phyloP scores from a whole-genome alignment of 1,139 yeast species.

The Taiozyma sp. region DNA sequence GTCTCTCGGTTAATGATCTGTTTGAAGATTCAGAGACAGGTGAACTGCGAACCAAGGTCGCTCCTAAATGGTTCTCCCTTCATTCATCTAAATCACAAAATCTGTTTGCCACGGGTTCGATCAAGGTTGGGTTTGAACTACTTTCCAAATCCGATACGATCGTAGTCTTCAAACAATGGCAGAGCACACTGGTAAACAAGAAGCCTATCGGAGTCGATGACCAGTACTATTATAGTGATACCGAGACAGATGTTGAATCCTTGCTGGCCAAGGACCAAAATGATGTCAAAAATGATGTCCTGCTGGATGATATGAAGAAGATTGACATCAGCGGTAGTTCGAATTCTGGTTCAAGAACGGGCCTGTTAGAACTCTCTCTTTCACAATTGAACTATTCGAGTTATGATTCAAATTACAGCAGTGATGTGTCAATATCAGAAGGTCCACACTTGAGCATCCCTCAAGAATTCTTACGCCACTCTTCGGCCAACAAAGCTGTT shows the following conservation, averaged over 20 bases:
- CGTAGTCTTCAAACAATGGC: conserved; percentile 18
- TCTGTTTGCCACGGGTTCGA: conserved; percentile 52
- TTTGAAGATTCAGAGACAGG: conserved; percentile 12
- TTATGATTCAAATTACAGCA: conserved; percentile 8
- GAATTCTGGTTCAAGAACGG: background rate
- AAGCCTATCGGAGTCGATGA: conserved; percentile 19
- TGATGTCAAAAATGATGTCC: conserved; percentile 2
- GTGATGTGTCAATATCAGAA: conserved; percentile 9
- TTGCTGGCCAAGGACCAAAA: conserved; percentile 11
- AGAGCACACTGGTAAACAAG: conserved; percentile 9
- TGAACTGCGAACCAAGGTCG: conserved; percentile 24
- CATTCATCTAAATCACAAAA: conserved; percentile 42
- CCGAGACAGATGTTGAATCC: conserved; percentile 24
- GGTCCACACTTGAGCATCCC: background rate
- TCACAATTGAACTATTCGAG: background rate
- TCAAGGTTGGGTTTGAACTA: conserved; percentile 46
- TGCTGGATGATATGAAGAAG: background rate
- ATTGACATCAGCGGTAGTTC: background rate
- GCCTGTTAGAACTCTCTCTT: background rate
- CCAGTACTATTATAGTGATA: conserved; percentile 30
- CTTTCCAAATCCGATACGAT: conserved; percentile 24
- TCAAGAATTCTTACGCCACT: background rate
- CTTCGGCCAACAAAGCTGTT: background rate
- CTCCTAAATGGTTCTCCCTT: conserved; percentile 45
- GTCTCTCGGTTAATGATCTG: conserved; percentile 18